phyloP scores from a whole-genome alignment of 2,329 filamentous ascomycete species.

The Diaporthe velutina region DNA sequence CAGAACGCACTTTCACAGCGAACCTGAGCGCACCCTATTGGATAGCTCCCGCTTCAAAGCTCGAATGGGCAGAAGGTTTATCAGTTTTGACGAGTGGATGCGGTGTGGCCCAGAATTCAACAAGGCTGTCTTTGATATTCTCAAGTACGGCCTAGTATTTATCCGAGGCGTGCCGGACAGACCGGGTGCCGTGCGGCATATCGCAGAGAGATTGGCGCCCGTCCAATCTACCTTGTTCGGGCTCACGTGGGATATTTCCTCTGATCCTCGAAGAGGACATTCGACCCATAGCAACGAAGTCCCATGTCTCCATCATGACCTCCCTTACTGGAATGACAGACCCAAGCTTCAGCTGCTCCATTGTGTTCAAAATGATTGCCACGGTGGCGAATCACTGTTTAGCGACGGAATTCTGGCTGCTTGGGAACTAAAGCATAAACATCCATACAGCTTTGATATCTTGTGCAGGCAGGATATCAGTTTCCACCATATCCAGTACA shows the following conservation, averaged over 20 bases:
- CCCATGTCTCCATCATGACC: conserved; percentile 92
- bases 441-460: conserved; percentile 45
- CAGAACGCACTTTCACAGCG: conserved; percentile 48
- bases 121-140: conserved; percentile 72
- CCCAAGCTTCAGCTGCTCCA: conserved; percentile 90
- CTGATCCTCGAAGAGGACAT: conserved; percentile 86
- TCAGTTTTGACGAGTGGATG: too few relatives aligned
- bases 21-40: conserved; percentile 56
- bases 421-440: conserved; percentile 48
- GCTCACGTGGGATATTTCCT: conserved; percentile 88
- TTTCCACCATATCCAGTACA: conserved; percentile 73
- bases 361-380: conserved; percentile 83
- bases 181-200: too few relatives aligned
- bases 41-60: conserved; percentile 51
- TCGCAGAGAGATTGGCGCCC: conserved; percentile 80
- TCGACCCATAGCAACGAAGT: conserved; percentile 89
- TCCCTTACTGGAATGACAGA: conserved; percentile 89
- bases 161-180: conserved; percentile 83
- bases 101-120: conserved; percentile 67
- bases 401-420: conserved; percentile 79
- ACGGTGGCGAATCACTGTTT: conserved; percentile 89
- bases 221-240: conserved; percentile 94
- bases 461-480: conserved; percentile 63
- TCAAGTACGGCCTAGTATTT: conserved; percentile 80
- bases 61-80: too few relatives aligned